Evolutionary conservation across 108 stramenopile genomes (phyloP), one percentile per base, ranked within the genome.

Genomic region (Pseudonitzschia multistriata): DNA sequence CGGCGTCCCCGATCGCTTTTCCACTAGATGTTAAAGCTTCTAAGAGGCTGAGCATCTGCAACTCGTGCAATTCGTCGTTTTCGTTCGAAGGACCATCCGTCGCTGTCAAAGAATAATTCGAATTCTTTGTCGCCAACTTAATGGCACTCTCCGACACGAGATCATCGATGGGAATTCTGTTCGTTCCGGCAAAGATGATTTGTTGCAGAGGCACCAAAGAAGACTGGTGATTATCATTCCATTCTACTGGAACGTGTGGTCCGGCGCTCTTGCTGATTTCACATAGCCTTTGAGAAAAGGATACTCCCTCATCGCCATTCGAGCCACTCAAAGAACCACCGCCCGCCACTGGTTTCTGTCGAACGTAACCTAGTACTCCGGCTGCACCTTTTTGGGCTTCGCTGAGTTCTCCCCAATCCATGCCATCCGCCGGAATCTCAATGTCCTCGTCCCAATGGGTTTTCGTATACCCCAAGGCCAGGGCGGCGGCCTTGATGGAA

Each of bases 401-500:
- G 13, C 17, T 42, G 8, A 64, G 36, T 21, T 45, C 42, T 2
- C 47, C 63, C 40, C 42, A 64, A 13, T 64, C 63, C 14, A 14
- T 64, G 13, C 14, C 29, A 19, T 59, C 57, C 3, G 57, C 57
- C 17, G 57, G 54, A 39, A 50, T 49, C 10, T 31, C 53, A 31
- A 31, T 56, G 52, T 69, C 68, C 30, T 54, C 52, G 53, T 83
- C 75, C 83, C 83, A 84, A 8, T 67, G 66, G 35, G 74, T 13
- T 49, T 75, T 66, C 28, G 49, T 77, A 52, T 79, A 85, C 37
- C 83, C 83, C 19, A 85, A 27, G 5, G 31, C 24, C 22, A 0
- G 35, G n/a, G 63, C 63, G 13, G 40, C 37, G 3, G 19, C 40
- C 42, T 45, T 45, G 39, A 64, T 47, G 13, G 63, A 22, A 6